Conservation (phyloP, 1,139 yeast species). For the Lizanozyma gosingica region DNA sequence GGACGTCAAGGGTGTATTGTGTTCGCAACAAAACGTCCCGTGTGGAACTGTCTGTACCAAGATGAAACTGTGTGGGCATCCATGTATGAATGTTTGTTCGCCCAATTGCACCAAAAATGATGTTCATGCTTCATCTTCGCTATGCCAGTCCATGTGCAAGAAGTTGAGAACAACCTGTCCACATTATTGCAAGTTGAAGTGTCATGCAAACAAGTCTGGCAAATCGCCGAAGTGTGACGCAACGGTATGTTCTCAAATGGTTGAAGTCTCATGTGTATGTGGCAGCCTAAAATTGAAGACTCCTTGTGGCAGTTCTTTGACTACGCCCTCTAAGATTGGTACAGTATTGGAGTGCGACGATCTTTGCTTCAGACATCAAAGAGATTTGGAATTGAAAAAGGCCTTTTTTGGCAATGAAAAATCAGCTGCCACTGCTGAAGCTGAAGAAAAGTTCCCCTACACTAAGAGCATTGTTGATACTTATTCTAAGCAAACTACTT, state of each 20-base stretch:
- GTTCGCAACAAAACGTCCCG: slow-evolving; percentile 61
- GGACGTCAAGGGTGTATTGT: slow-evolving; percentile 54
- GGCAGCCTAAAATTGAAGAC: slow-evolving; percentile 41
- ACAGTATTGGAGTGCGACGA: slow-evolving; percentile 52
- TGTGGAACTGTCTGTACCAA: slow-evolving; percentile 65
- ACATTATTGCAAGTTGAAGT: slow-evolving; percentile 51
- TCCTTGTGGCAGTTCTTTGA: slow-evolving; percentile 45
- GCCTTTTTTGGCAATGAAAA: slow-evolving; percentile 38
- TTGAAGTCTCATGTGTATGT: slow-evolving; percentile 53
- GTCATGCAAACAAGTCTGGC: slow-evolving; percentile 49
- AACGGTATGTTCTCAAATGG: slow-evolving; percentile 36
- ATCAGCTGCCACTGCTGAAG: slow-evolving; percentile 6
- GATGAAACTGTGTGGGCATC: slow-evolving; percentile 58
- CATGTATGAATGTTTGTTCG: slow-evolving; percentile 54
- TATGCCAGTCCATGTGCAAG: slow-evolving; percentile 53
- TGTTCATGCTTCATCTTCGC: slow-evolving; percentile 22
- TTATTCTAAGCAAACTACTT: slow-evolving; percentile 42
- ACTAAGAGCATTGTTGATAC: slow-evolving; percentile 33
- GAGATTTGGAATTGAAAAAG: slow-evolving; percentile 54
- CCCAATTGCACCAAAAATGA: slow-evolving; percentile 24
- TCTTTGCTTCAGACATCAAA: slow-evolving; percentile 51
- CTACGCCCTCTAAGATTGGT: slow-evolving; percentile 20
- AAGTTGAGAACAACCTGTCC: slow-evolving; percentile 45
- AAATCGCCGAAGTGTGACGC: slow-evolving; percentile 30
- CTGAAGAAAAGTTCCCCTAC: slow-evolving; percentile 23